A percentile compares a stretch with the other conserved stretches of the same genome.
Conservation (phyloP, 257 asterid genomes). For the Ophiorrhiza pumila region DNA sequence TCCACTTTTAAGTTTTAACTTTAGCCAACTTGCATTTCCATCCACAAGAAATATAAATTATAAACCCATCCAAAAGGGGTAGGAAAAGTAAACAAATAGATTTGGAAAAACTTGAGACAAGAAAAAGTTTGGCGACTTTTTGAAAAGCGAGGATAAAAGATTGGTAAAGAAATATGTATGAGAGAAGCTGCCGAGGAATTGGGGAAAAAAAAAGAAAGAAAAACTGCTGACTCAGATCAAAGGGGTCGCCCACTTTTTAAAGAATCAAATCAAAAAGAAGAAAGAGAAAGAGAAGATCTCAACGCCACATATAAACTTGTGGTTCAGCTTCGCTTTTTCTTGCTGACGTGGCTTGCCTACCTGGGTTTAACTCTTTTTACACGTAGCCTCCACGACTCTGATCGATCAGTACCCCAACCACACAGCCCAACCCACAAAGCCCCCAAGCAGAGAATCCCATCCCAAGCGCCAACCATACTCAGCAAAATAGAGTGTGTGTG, state of each 20-base stretch:
- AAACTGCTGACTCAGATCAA: slow-evolving; percentile 49
- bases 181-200: slow-evolving; percentile 18
- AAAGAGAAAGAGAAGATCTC: slow-evolving; percentile 40
- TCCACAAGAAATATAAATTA: slow-evolving; percentile 26
- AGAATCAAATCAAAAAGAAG: slow-evolving; percentile 33
- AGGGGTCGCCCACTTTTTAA: slow-evolving; percentile 45
- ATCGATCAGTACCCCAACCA: slow-evolving; percentile 1
- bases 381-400: slow-evolving; percentile 22
- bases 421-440: background rate
- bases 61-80: background rate
- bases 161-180: background rate
- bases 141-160: slow-evolving; percentile 27
- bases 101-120: background rate
- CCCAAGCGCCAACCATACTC: background rate
- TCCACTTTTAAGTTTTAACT: slow-evolving; percentile 4
- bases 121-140: slow-evolving; percentile 37
- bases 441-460: slow-evolving; percentile 4
- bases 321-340: slow-evolving; percentile 43
- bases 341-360: slow-evolving; percentile 53
- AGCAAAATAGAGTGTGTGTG: background rate
- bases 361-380: slow-evolving; percentile 33
- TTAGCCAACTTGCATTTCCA: slow-evolving; percentile 31
- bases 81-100: slow-evolving; percentile 2
- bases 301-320: slow-evolving; percentile 76
- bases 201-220: slow-evolving; percentile 5